Base-by-base conservation (phyloP, 805 yeast species). In the Novakomyces olei region DNA sequence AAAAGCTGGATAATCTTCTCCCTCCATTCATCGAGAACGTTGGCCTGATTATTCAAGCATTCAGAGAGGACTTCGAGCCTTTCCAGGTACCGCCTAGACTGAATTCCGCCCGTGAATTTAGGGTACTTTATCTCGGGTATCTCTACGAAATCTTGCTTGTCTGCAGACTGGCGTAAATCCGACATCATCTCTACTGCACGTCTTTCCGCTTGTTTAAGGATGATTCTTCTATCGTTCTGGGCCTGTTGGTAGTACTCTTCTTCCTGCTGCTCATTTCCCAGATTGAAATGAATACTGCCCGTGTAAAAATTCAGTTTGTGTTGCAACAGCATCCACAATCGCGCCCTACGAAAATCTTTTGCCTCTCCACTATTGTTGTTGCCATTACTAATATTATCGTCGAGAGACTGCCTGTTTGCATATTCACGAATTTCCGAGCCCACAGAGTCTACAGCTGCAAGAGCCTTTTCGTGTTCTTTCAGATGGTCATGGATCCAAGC, bases 231-330 rank as follows among this genome's bases (percentile, higher is more conserved):
- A n/a, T 73, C 38, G 2, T 43, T 43, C 37, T 76, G 83, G 0
- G 92, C 92, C 30, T 54, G 53, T 0, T 51, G 56, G 45, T 77
- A 78, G 43, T 54, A 67, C 14, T 54, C 43, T 26, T 55, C 55
- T 44, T 77, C 91, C 17, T 53, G 33, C 4, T 48, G 47, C 36
- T 61, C 61, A 43, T 63, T 61, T 15, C 44, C 47, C 36, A 58
- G 46, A 42, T 74, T 83, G 40, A 62, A 77, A 44, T 74, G 67
- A 0, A 76, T 66, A 2, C 81, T 68, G 0, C 79, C 95, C 17
- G 76, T 55, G 39, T 80, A 67, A 45, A 83, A 85, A 45, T 67
- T 74, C 28, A 73, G 62, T 33, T 83, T 71, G 47, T 88, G 95
- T 10, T 78, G 51, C 7, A 69, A 44, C 32, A 78, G 74, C 20